phyloP scores from a whole-genome alignment of 495 filamentous ascomycete species.

The Talaromyces nanjingensis region DNA sequence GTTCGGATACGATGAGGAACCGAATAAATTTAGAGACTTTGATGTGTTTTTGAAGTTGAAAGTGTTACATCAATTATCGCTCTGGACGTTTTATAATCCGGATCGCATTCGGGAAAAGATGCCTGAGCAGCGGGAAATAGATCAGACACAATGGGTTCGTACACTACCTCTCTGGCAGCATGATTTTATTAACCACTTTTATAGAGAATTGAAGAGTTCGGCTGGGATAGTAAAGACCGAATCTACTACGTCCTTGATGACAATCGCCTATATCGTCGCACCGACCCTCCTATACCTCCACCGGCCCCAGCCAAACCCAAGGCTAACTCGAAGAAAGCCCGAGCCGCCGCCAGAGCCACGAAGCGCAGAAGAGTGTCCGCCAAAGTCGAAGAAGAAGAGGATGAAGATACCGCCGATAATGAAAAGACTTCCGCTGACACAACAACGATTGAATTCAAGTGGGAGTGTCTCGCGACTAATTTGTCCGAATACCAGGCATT shows the following conservation, averaged over 20 bases:
- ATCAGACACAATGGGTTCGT: slow-evolving; percentile 80
- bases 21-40: slow-evolving; percentile 69
- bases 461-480: slow-evolving; percentile 85
- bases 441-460: slow-evolving; percentile 65
- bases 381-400: slow-evolving; percentile 44
- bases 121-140: slow-evolving; percentile 70
- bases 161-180: not conserved
- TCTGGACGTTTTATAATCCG: slow-evolving; percentile 80
- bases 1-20: slow-evolving; percentile 71
- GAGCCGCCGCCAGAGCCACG: slow-evolving; percentile 57
- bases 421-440: slow-evolving; percentile 42
- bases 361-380: slow-evolving; percentile 63
- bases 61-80: slow-evolving; percentile 82
- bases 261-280: slow-evolving; percentile 82
- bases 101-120: slow-evolving; percentile 82
- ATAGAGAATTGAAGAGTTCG: slow-evolving; percentile 86
- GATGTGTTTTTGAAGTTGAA: slow-evolving; percentile 83
- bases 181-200: not conserved
- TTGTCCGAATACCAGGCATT: slow-evolving; percentile 70
- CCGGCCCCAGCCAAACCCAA: slow-evolving; percentile 60
- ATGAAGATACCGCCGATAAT: slow-evolving; percentile 40
- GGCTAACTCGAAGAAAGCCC: slow-evolving; percentile 67
- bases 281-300: slow-evolving; percentile 56
- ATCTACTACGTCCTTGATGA: slow-evolving; percentile 90
- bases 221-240: slow-evolving; percentile 78